Conservation (phyloP, 331 rosid genomes). For the Acacia concinna region DNA sequence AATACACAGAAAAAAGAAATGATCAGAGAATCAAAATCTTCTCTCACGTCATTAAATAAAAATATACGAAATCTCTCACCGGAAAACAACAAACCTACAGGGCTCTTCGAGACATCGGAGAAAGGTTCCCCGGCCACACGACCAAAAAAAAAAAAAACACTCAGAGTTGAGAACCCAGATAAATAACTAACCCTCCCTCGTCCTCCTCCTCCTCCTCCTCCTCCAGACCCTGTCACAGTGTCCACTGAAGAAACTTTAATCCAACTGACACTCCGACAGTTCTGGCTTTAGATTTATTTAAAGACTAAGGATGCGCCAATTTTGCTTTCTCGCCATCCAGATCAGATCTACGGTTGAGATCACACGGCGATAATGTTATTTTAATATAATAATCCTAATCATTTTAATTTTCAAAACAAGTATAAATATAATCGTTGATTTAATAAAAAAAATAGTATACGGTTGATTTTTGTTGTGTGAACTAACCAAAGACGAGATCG, state of each 20-base stretch:
- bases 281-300: constrained; percentile 45
- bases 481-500: neutral
- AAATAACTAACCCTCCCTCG: constrained; percentile 23
- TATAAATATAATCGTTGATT: neutral
- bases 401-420: neutral
- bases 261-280: constrained; percentile 4
- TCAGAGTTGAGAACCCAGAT: constrained; percentile 36
- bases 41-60: constrained; percentile 32
- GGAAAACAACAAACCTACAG: constrained; percentile 30
- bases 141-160: neutral
- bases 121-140: neutral
- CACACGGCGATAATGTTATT: neutral
- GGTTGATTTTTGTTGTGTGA: too few relatives aligned
- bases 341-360: constrained; percentile 35
- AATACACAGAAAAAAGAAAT: constrained; percentile 21
- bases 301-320: neutral
- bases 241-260: constrained; percentile 35
- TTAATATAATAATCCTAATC: neutral
- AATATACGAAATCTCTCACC: constrained; percentile 34
- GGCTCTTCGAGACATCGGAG: constrained; percentile 8
- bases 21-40: constrained; percentile 20
- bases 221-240: constrained; percentile 3
- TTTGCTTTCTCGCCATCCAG: neutral
- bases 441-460: neutral
- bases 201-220: constrained; percentile 26